Base-by-base conservation (phyloP, 768 basidiomycete species). In the Tremella mesenterica region DNA sequence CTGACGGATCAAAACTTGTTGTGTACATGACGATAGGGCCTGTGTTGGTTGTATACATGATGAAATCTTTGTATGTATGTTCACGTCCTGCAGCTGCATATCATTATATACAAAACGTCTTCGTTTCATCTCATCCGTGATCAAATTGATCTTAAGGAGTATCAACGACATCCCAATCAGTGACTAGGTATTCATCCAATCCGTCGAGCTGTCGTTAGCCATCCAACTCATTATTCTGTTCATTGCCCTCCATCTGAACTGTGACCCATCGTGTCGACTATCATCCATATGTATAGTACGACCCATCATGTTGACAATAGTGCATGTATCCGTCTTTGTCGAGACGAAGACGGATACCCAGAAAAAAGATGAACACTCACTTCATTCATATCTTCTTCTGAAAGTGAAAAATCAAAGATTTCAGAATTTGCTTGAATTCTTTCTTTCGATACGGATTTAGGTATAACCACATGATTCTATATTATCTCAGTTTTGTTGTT, bases 381-480 rank as follows among this genome's bases (percentile, higher is more conserved):
- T 58, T 73, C 65, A 31, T 74, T 64, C 68, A 79, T 73, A 48
- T 79, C 77, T 21, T 71, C 75, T n/a, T 53, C 54, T n/a, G 63
- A 54, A 25, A 79, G 65, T 45, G 71, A 66, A 54, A 79, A 79
- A 55, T 76, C 76, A 58, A 76, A 79, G 18, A 79, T 67, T 18
- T 76, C 61, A 3, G 74, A 63, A 64, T 79, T 79, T 29, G 73
- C 71, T 16, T 60, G 53, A 51, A 79, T 77, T 6, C 78, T 69
- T 13, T 71, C 61, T 50, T 74, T 61, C 28, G 67, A 68, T 12
- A 75, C 75, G 13, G 76, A 76, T 60, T 79, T 79, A 29, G 79
- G 79, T 47, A 79, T 77, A 39, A 75, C 67, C 52, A 77, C 61
- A 64, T 72, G 77, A 21, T 71, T 70, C 73, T 73, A 49, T 14